Base-by-base conservation (phyloP, 129 eudicot species). In the Gnaphalium uliginosum region DNA sequence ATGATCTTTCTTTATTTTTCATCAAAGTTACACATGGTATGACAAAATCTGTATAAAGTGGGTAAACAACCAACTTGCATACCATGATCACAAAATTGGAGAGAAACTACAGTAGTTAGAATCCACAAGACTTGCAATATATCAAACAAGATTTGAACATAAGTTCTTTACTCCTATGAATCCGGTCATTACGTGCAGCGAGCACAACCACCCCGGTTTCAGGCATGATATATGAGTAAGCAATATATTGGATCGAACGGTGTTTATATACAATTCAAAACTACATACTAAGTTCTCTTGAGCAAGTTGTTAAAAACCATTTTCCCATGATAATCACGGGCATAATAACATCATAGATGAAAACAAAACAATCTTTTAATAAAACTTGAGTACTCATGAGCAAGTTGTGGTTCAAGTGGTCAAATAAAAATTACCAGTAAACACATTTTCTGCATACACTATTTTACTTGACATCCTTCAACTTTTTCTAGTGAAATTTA, bases 151-250 rank as follows among this genome's bases (percentile, higher is more conserved):
- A 71, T 56, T 51, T 15, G 23, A 30, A 25, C 66, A 50, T 64
- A 51, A 75, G 77, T 71, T 35, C 26, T 54, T 22, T 2, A 75
- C 84, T 4, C 89, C 84, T 15, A 77, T 81, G 23, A 50, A 78
- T 33, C 51, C 84, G 9, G 63, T 54, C 35, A 74, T 50, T 2
- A 79, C n/a, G n/a, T n/a, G n/a, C 80, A 2, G 54, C 33, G 0
- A 79, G 84, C 29, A 76, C 76, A 68, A 39, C 27, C 79, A 71
- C 82, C 84, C 86, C 89, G 82, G 0, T 35, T 57, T 56, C 60
- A 53, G 46, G 9, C 46, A 39, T 53, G 84, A 86, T 74, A 82
- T 66, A 17, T 71, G 84, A 30, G 56, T 71, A 19, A 85, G 70
- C 17, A 70, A 74, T 14, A 72, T 53, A 9, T 39, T 39, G 46